Percentiles rank a stretch among this genome's conserved stretches.
Conservation (phyloP, 768 basidiomycete species). For the Exidia glandulosa region DNA sequence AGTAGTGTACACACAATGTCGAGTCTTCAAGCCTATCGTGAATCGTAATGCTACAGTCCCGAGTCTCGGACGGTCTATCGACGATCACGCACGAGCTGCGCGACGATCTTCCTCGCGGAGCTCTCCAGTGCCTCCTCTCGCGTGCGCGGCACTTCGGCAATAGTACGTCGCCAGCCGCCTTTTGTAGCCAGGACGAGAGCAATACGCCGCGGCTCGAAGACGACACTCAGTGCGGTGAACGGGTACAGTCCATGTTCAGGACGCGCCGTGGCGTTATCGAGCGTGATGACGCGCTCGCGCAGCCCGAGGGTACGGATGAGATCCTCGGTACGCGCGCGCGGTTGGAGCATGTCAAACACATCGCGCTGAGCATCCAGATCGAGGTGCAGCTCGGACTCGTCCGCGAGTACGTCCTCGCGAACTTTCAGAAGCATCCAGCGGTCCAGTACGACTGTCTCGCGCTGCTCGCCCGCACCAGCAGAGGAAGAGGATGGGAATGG, state of each 20-base stretch:
- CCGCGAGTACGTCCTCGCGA: constrained; percentile 65
- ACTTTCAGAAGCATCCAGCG: constrained; percentile 72
- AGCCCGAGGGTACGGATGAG: constrained; percentile 39
- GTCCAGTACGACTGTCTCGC: constrained; percentile 68
- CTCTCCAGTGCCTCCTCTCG: not conserved
- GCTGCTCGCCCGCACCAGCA: constrained; percentile 26
- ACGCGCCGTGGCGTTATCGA: not conserved
- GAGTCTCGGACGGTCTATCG: too few species aligned
- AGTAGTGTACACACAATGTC: too few species aligned
- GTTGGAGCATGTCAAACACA: constrained; percentile 59
- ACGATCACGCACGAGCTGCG: not conserved
- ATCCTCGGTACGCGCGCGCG: constrained; percentile 66
- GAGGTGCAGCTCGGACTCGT: constrained; percentile 64
- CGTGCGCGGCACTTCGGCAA: not conserved
- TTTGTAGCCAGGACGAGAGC: constrained; percentile 21
- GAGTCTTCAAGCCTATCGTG: too few species aligned
- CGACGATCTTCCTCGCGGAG: not conserved
- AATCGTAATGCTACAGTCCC: too few species aligned
- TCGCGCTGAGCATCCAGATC: constrained; percentile 70
- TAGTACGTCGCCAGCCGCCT: constrained; percentile 6
- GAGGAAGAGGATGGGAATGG: constrained; percentile 48
- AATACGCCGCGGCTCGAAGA: constrained; percentile 29
- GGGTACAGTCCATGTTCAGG: constrained; percentile 5
- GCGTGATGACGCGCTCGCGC: constrained; percentile 24
- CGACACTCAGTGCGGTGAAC: constrained; percentile 27